phyloP scores from a whole-genome alignment of 2,329 filamentous ascomycete genomes.

The Alternaria postmessia region DNA sequence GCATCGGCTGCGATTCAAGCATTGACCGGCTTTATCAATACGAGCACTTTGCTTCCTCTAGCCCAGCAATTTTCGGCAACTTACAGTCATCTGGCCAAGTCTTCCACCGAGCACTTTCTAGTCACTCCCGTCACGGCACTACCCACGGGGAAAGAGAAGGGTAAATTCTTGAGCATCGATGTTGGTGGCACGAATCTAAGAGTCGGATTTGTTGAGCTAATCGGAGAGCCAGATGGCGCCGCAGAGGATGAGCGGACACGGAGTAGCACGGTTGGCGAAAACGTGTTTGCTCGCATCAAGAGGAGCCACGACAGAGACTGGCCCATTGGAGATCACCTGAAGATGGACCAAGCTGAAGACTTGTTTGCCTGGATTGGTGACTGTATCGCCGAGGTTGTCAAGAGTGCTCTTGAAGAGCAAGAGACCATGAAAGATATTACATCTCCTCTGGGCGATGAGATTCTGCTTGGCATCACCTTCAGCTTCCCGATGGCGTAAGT shows the following conservation, averaged over 20 bases:
- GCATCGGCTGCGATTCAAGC: conserved; percentile 32
- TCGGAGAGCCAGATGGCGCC: conserved; percentile 53
- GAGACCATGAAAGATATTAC: conserved; percentile 20
- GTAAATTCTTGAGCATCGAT: conserved; percentile 56
- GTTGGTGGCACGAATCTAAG: conserved; percentile 74
- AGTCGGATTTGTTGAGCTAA: conserved; percentile 71
- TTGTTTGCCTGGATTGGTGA: conserved; percentile 83
- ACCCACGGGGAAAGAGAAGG: conserved; percentile 69
- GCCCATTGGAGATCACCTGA: conserved; percentile 77
- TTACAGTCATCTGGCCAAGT: conserved; percentile 44
- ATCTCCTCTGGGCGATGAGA: conserved; percentile 51
- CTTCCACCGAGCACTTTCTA: conserved; percentile 51
- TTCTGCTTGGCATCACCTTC: conserved; percentile 74
- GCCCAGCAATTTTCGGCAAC: conserved; percentile 48
- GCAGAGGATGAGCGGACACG: conserved; percentile 12
- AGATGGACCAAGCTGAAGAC: conserved; percentile 76
- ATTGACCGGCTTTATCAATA: conserved; percentile 46
- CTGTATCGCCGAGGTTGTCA: conserved; percentile 77
- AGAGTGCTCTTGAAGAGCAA: conserved; percentile 59
- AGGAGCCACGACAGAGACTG: conserved; percentile 73
- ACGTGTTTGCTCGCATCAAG: conserved; percentile 55
- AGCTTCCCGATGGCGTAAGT: conserved; percentile 70
- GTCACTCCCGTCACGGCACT: conserved; percentile 52
- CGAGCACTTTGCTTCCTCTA: conserved; percentile 42
- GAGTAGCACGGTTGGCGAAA: conserved; percentile 30